phyloP scores from a whole-genome alignment of 352 stramenopile species.

The Phytophthora foliorum region DNA sequence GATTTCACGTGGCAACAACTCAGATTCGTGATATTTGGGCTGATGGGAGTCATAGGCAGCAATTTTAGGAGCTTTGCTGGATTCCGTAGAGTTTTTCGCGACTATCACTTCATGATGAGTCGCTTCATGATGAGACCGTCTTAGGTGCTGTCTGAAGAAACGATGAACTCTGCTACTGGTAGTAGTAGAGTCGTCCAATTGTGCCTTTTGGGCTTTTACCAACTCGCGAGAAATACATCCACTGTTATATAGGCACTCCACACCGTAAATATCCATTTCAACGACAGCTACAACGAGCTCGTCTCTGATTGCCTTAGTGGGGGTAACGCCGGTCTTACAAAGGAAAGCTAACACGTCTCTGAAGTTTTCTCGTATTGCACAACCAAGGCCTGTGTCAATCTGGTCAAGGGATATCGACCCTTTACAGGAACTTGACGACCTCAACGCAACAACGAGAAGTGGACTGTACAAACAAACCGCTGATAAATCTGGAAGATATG shows the following conservation, averaged over 20 bases:
- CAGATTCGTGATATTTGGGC: not conserved
- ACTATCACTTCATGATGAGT: not conserved
- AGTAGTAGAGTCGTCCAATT: not conserved
- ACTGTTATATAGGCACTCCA: not conserved
- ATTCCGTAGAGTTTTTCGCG: not conserved
- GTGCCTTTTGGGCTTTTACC: not conserved
- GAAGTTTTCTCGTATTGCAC: not conserved
- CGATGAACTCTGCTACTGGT: not conserved
- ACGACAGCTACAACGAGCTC: not conserved
- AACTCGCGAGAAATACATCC: not conserved
- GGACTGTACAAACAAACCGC: not conserved
- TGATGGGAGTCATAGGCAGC: not conserved
- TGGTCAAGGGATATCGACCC: not conserved
- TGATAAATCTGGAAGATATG: slow-evolving; percentile 1
- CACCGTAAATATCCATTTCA: not conserved
- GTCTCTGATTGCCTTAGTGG: not conserved
- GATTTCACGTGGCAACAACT: not conserved
- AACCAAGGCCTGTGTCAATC: not conserved
- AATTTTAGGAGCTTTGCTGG: not conserved
- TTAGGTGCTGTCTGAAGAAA: slow-evolving; percentile 8
- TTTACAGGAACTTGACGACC: slow-evolving; percentile 8
- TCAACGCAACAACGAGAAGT: not conserved
- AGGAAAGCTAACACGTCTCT: not conserved
- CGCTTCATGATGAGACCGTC: too few relatives aligned
- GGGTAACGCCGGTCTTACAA: slow-evolving; percentile 2